These are phyloP conservation scores for Anthracocystis setariae DNA, from an alignment of 1,284 basidiomycete species.

Conservation along the genomic window DNA sequence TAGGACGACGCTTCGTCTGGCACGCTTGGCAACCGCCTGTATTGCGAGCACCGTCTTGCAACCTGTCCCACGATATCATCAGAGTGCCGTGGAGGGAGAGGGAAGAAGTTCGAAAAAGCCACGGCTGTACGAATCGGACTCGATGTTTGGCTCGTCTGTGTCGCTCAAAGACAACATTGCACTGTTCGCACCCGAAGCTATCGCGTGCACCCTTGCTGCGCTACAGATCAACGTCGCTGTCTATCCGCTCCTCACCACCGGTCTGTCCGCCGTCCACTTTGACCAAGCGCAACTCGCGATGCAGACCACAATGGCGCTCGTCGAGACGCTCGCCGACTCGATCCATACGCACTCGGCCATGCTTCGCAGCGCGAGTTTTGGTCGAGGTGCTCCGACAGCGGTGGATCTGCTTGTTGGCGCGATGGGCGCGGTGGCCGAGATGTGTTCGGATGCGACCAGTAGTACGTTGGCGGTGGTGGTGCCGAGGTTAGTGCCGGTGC, in stretches of 20 bases:
- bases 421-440: constrained; percentile 16
- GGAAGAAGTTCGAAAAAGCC: constrained; percentile 41
- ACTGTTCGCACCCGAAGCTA: constrained; percentile 17
- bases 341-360: constrained; percentile 14
- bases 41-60: constrained; percentile 25
- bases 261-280: constrained; percentile 32
- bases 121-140: constrained; percentile 53
- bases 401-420: constrained; percentile 12
- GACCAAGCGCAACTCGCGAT: constrained; percentile 40
- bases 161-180: constrained; percentile 43
- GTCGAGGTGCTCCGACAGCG: constrained; percentile 7
- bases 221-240: constrained; percentile 31
- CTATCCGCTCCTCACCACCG: constrained; percentile 34
- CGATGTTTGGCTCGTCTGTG: constrained; percentile 26
- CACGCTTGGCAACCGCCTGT: constrained; percentile 31
- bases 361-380: constrained; percentile 12
- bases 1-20: constrained; percentile 39
- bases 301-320: constrained; percentile 32
- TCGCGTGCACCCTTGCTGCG: constrained; percentile 28
- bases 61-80: constrained; percentile 1
- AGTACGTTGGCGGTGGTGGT: constrained; percentile 29
- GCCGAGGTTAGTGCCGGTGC: constrained; percentile 26
- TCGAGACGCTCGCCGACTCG: constrained; percentile 47
- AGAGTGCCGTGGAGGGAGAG: constrained; percentile 7
- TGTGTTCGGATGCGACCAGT: constrained; percentile 30